Evolutionary conservation across 305 asterid species (phyloP).

Genomic region (Fraxinus floribunda): DNA sequence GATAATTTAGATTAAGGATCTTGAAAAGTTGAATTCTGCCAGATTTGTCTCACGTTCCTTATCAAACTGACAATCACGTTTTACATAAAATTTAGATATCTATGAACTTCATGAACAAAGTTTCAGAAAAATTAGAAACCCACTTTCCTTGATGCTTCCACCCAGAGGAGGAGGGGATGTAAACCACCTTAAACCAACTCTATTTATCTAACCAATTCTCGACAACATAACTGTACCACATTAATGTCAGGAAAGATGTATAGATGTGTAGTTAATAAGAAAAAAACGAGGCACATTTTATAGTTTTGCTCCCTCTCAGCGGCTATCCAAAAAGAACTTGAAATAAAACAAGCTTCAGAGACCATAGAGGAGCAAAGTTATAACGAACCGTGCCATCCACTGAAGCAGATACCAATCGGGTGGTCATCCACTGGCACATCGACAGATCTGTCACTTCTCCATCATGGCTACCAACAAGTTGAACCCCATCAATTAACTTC

Average conservation of each 20-base stretch:
- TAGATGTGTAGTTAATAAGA: background rate
- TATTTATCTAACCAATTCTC: background rate
- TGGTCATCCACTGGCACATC: conserved; percentile 98
- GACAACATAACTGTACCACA: background rate
- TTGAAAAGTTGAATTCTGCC: background rate
- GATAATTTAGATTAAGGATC: background rate
- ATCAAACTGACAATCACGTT: background rate
- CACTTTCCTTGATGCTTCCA: background rate
- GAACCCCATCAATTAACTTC: conserved; percentile 77
- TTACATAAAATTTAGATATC: background rate
- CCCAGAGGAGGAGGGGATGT: background rate
- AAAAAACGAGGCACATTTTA: background rate
- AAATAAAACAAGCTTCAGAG: background rate
- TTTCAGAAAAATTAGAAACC: conserved; percentile 3
- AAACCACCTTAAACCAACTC: conserved; percentile 6
- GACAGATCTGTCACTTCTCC: conserved; percentile 92
- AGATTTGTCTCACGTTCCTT: background rate
- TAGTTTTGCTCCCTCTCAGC: background rate
- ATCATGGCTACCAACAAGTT: conserved; percentile 86
- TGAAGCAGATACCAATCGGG: conserved; percentile 88
- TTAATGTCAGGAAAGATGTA: background rate
- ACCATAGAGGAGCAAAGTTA: background rate
- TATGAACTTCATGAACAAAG: background rate
- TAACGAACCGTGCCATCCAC: conserved; percentile 87
- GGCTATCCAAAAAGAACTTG: background rate